Evolutionary conservation across 2,329 filamentous ascomycete species (phyloP).

Genomic region (Ophiognomonia clavigignenti-juglandacearum): DNA sequence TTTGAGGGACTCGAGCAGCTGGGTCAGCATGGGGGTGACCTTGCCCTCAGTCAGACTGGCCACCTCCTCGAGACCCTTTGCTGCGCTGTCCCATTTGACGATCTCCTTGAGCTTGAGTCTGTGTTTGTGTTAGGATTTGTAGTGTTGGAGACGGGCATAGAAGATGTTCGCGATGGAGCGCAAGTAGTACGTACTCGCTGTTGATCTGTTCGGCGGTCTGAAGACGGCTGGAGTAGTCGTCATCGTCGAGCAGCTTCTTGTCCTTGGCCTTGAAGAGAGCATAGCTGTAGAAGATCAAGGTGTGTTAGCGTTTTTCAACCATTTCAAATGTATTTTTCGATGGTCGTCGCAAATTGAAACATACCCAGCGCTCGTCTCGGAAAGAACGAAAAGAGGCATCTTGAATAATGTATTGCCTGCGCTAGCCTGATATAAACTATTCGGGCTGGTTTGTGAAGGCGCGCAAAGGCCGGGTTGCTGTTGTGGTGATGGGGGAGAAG

Average conservation of each 20-base stretch:
- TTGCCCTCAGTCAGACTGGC: slow-evolving; percentile 87
- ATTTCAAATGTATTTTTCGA: too few species aligned
- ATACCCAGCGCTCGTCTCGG: slow-evolving; percentile 82
- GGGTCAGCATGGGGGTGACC: slow-evolving; percentile 80
- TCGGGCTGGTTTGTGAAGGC: slow-evolving; percentile 20
- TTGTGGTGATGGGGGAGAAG: slow-evolving; percentile 6
- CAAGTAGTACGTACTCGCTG: slow-evolving; percentile 63
- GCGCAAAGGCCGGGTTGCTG: slow-evolving; percentile 10
- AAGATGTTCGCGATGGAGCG: too few species aligned
- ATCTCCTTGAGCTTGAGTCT: slow-evolving; percentile 96
- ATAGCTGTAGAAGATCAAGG: slow-evolving; percentile 68
- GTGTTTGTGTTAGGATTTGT: slow-evolving; percentile 16
- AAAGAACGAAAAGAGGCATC: slow-evolving; percentile 90
- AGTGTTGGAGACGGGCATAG: background rate
- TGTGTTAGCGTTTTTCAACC: slow-evolving; percentile 24
- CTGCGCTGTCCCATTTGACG: slow-evolving; percentile 92
- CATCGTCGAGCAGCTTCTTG: slow-evolving; percentile 87
- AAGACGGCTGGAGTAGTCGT: slow-evolving; percentile 73
- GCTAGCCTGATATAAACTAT: slow-evolving; percentile 16
- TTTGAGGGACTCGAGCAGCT: slow-evolving; percentile 83
- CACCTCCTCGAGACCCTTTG: slow-evolving; percentile 85
- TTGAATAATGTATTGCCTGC: slow-evolving; percentile 28
- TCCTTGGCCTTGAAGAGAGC: slow-evolving; percentile 97
- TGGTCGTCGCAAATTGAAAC: slow-evolving; percentile 30
- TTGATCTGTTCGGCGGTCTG: slow-evolving; percentile 79